A percentile compares a stretch with the other conserved stretches of the same genome.
These are phyloP conservation scores for Colletotrichum sp. DNA, from an alignment of 2,329 filamentous ascomycete genomes.

Conservation along the genomic window DNA sequence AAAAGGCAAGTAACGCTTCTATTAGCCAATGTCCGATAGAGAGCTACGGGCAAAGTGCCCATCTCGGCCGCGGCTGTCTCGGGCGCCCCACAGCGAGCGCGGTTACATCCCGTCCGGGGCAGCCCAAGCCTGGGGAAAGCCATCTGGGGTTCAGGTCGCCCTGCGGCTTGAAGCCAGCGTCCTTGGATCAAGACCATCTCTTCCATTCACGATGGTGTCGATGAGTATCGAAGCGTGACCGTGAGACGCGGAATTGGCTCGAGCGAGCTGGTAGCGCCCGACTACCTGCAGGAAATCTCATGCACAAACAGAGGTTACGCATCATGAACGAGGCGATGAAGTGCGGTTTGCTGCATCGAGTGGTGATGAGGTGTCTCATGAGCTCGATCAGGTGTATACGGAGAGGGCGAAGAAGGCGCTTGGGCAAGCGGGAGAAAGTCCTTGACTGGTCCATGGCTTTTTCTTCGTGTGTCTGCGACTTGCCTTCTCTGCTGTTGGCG, in stretches of 20 bases:
- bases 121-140: not conserved
- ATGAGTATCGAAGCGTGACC: not conserved
- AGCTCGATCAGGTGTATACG: not conserved
- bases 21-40: not conserved
- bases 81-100: not conserved
- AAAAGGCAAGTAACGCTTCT: not conserved
- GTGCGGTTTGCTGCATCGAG: not conserved
- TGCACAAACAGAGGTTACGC: not conserved
- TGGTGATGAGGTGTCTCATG: rapidly evolving
- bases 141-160: not conserved
- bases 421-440: not conserved
- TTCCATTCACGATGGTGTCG: not conserved
- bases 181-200: not conserved
- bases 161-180: not conserved
- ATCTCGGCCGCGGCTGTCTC: not conserved
- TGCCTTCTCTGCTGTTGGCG: not conserved
- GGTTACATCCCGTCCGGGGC: not conserved
- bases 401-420: not conserved
- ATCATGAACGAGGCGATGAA: not conserved
- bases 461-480: not conserved
- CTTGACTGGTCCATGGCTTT: rapidly evolving
- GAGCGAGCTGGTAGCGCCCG: not conserved
- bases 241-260: not conserved
- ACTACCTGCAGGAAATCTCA: not conserved
- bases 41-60: not conserved